Percentiles rank a stretch among this genome's conserved stretches.
These are phyloP conservation scores for Pythium myriotylum DNA, from an alignment of 352 stramenopile genomes.

Conservation along the genomic window DNA sequence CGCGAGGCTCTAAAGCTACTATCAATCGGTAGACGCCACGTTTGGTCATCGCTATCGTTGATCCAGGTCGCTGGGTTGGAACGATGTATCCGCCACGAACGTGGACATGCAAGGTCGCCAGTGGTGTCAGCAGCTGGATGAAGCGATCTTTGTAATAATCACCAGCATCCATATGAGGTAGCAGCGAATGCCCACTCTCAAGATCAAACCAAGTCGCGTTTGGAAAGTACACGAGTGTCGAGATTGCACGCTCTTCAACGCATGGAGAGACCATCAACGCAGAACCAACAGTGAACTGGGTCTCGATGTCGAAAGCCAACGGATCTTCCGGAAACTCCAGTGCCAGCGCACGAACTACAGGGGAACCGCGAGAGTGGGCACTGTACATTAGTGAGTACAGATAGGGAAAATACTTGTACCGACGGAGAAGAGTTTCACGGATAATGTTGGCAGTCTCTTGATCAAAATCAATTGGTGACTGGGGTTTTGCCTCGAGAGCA, in stretches of 20 bases:
- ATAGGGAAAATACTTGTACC: constrained; percentile 82
- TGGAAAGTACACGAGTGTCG: constrained; percentile 64
- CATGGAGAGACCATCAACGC: constrained; percentile 83
- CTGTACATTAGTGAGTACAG: constrained; percentile 84
- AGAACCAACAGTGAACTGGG: constrained; percentile 73
- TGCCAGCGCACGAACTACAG: constrained; percentile 55
- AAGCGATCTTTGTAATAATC: constrained; percentile 10
- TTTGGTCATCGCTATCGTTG: constrained; percentile 61
- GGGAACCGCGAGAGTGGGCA: constrained; percentile 44
- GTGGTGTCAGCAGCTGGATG: constrained; percentile 51
- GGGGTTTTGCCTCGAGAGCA: constrained; percentile 32
- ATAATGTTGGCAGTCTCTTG: constrained; percentile 64
- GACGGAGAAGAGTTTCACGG: constrained; percentile 53
- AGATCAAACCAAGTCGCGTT: constrained; percentile 72
- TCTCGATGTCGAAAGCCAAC: constrained; percentile 41
- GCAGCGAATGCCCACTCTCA: constrained; percentile 41
- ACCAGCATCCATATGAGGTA: constrained; percentile 2
- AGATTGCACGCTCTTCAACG: constrained; percentile 62
- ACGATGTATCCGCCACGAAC: constrained; percentile 69
- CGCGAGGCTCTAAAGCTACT: constrained; percentile 41
- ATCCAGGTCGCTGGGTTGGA: constrained; percentile 52
- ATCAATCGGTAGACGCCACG: constrained; percentile 57
- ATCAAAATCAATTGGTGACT: constrained; percentile 75
- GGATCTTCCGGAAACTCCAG: constrained; percentile 71
- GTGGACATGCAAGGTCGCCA: constrained; percentile 63